Base-by-base conservation (phyloP, 495 filamentous ascomycete genomes). In the Talaromyces ruber region DNA sequence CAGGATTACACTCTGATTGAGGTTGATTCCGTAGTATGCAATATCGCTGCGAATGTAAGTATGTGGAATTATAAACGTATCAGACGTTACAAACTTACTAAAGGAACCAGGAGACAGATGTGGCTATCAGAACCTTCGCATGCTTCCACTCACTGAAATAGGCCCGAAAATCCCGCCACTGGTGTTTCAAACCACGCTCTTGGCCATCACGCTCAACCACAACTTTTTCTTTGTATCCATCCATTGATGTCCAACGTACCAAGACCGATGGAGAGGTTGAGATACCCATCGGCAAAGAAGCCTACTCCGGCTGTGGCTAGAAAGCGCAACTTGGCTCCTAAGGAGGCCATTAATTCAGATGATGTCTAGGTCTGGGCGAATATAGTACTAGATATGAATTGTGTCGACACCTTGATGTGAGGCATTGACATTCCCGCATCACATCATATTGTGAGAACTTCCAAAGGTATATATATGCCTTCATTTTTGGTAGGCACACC, bases 251-350 rank as follows among this genome's bases (percentile, higher is more conserved):
- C n/a, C 34, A 12, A 52, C 62, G 34, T 61, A 67, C 66, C 64
- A 9, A 67, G 66, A 43, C 66, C 66, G 59, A 67, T 67, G 24
- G 66, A 63, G 7, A 67, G 55, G 37, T 67, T 67, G 2, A 67
- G 59, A 60, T 67, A 86, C 56, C 81, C 79, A 63, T 84, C 83
- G 6, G 84, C 83, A 54, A 86, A 75, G 62, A 86, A 87, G 14
- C 84, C 84, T 0, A 78, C 77, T 5, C 77, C 82, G 2, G 83
- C 82, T 8, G 86, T 83, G 6, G 76, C 71, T n/a, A 76, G 64
- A 26, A 73, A 67, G 32, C 61, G 64, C 25, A 63, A 29, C 54
- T 65, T 65, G 28, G 63, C 47, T 29, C 65, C 65, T 14, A 65
- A 7, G 14, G 65, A 67, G 24, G 63, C n/a, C 65, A 67, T 67